Conservation (phyloP, 2,329 filamentous ascomycete species). For the Madurella mycetomatis region DNA sequence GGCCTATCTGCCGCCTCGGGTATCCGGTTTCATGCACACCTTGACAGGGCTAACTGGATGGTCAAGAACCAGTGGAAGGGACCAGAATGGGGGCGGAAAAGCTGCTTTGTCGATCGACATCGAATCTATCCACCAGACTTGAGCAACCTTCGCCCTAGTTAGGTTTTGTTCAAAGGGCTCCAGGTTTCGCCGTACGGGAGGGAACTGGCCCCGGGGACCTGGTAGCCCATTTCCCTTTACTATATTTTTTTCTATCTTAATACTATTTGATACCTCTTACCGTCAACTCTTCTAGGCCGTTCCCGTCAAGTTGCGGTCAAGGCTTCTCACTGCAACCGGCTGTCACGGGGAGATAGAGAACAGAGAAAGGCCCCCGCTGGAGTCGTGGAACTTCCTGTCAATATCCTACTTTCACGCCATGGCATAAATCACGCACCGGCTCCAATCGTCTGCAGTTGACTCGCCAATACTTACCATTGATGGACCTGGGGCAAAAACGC, state of each 20-base stretch:
- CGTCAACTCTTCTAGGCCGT: not conserved
- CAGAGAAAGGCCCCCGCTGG: not conserved
- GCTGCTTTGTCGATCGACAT: conserved; percentile 2
- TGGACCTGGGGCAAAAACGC: no score
- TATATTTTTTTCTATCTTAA: conserved; percentile 18
- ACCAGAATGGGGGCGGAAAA: not conserved
- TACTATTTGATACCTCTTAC: conserved; percentile 22
- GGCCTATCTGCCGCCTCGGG: not conserved
- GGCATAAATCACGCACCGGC: conserved; percentile 2
- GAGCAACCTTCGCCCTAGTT: conserved; percentile 2
- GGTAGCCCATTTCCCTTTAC: conserved; percentile 7
- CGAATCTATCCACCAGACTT: conserved; percentile 4
- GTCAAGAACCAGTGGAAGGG: not conserved
- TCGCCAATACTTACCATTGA: not conserved
- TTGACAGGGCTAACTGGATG: conserved; percentile 1
- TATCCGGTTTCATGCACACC: conserved; percentile 2
- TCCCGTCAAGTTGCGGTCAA: not conserved
- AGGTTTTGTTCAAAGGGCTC: conserved; percentile 9
- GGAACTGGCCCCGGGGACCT: not conserved
- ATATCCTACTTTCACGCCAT: not conserved
- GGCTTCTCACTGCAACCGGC: no score
- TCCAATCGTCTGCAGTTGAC: not conserved
- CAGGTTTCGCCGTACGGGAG: conserved; percentile 9
- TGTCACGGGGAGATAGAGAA: no score
- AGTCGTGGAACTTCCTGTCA: not conserved